Evolutionary conservation across 177 flowering plant genomes (phyloP), one percentile per base, ranked within the genome.

Genomic region (Tripterygium wilfordii): DNA sequence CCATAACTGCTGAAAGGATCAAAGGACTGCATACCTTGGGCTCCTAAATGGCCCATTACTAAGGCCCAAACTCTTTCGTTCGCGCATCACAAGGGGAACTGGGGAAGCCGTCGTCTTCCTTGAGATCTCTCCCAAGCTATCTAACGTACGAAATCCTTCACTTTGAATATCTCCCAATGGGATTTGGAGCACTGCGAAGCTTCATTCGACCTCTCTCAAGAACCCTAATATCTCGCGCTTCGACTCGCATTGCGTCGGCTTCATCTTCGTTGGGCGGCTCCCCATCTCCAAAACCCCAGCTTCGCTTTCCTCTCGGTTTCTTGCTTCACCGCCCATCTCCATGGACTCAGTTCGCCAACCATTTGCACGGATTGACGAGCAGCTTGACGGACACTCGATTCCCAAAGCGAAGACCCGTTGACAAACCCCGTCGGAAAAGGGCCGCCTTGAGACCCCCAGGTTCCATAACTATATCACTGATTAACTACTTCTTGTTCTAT

Each of bases 351-450:
- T 49, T 61, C 10, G 30, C 57, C 8, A 53, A 37, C 36, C 61
- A 50, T n/a, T 54, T 69, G 37, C 61, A 78, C 48, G 66, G 72
- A 55, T 60, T 81, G 31, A 81, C 84, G 0, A 58, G 76, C 48
- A 68, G 72, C 57, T 60, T 81, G 31, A 81, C 84, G 0, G 84
- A 81, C 38, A 67, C 74, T 18, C 70, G 84, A 14, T 60, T 49
- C 30, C 88, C 84, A 0, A 78, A 78, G 60, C 63, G 82, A 28
- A 57, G 82, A 19, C 88, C 82, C 22, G 28, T 57, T n/a, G 51
- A 51, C 17, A 68, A 60, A 35, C 66, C 82, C 22, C 69, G 71
- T 18, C 71, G 74, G 8, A 81, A 78, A 52, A 51, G 88, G 29
- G 70, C 77, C 48, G 64, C 61, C 61, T 28, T 74, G 36, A 69